phyloP scores from a whole-genome alignment of 768 basidiomycete genomes.

The Phylloporus sp. region DNA sequence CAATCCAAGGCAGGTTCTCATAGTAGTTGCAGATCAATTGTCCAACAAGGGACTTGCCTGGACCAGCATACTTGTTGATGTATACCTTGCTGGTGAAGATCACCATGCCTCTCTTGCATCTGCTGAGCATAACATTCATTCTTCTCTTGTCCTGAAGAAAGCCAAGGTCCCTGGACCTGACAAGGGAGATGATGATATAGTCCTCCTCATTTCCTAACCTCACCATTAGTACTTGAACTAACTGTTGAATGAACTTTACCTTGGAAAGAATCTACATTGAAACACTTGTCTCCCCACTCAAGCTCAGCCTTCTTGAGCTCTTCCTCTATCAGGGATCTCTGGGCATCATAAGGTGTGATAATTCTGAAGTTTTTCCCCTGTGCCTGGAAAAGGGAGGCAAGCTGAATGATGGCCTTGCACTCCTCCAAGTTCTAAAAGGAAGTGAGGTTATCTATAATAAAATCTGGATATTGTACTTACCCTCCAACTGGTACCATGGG shows the following conservation, averaged over 20 bases:
- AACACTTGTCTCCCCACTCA: slow-evolving; percentile 63
- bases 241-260: slow-evolving; percentile 39
- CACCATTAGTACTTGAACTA: background rate
- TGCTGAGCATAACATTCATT: slow-evolving; percentile 85
- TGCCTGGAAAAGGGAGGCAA: slow-evolving; percentile 55
- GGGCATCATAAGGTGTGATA: slow-evolving; percentile 81
- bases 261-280: slow-evolving; percentile 80
- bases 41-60: slow-evolving; percentile 43
- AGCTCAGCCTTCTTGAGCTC: slow-evolving; percentile 48
- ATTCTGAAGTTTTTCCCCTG: slow-evolving; percentile 52
- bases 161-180: slow-evolving; percentile 59
- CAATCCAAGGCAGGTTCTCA: slow-evolving; percentile 36
- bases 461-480: slow-evolving; percentile 20
- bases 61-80: slow-evolving; percentile 51
- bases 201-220: slow-evolving; percentile 80
- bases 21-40: slow-evolving; percentile 30
- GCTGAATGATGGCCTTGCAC: slow-evolving; percentile 47
- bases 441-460: background rate
- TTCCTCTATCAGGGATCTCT: slow-evolving; percentile 57
- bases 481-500: slow-evolving; percentile 36
- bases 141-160: slow-evolving; percentile 64
- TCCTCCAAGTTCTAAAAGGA: slow-evolving; percentile 58
- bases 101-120: slow-evolving; percentile 76
- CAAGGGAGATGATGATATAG: slow-evolving; percentile 68
- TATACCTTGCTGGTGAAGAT: slow-evolving; percentile 64